These are phyloP conservation scores for Xylaria sp. DNA, from an alignment of 2,329 filamentous ascomycete genomes.

Conservation along the genomic window DNA sequence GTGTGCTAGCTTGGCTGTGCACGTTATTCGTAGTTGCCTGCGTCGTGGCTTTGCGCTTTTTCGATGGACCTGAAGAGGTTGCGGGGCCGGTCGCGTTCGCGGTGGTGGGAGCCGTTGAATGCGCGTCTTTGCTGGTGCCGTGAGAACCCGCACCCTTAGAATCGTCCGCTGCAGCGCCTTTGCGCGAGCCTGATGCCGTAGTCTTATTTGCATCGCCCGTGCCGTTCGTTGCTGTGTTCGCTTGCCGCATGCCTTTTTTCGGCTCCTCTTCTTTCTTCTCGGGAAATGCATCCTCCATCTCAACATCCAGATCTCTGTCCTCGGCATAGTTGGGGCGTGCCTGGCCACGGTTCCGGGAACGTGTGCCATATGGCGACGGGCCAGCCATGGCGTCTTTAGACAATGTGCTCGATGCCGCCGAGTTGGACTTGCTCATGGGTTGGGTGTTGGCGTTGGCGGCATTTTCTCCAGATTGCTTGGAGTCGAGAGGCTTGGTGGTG, in stretches of 20 bases:
- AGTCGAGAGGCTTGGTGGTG: conserved; percentile 38
- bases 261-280: conserved; percentile 65
- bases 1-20: conserved; percentile 45
- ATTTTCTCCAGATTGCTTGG: conserved; percentile 47
- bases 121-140: conserved; percentile 42
- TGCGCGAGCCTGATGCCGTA: conserved; percentile 52
- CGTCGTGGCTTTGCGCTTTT: conserved; percentile 84
- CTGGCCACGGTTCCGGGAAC: conserved; percentile 87
- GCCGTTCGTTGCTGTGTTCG: conserved; percentile 51
- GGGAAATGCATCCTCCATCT: conserved; percentile 76
- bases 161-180: conserved; percentile 50
- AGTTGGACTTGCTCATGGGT: conserved; percentile 60
- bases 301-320: conserved; percentile 88
- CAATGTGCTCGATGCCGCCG: conserved; percentile 57
- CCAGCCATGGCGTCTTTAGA: conserved; percentile 63
- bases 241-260: conserved; percentile 66
- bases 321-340: conserved; percentile 95
- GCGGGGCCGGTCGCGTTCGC: conserved; percentile 38
- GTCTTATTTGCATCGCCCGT: conserved; percentile 47
- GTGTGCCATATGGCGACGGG: conserved; percentile 85
- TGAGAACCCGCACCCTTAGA: conserved; percentile 44
- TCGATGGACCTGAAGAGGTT: conserved; percentile 59
- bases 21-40: conserved; percentile 49
- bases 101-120: conserved; percentile 42
- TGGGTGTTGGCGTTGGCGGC: conserved; percentile 54